A percentile compares a stretch with the other conserved stretches of the same genome.
These are phyloP conservation scores for Gymnopilus dilepis DNA, from an alignment of 768 basidiomycete species.

Conservation along the genomic window DNA sequence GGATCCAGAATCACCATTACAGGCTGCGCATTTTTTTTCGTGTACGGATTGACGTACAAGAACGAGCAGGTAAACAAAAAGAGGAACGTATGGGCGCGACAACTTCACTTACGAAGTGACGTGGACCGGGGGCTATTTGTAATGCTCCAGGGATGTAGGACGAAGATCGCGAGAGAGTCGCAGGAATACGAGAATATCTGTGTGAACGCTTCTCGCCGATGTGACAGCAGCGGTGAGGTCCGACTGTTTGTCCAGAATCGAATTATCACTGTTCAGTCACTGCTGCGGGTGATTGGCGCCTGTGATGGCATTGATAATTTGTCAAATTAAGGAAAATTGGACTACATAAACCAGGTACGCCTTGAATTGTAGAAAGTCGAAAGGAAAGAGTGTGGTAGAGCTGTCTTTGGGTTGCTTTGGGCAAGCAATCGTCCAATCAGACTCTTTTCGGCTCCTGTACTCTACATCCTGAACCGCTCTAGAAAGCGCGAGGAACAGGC, in stretches of 20 bases:
- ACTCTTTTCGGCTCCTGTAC: no score
- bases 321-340: background rate
- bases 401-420: no score
- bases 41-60: background rate
- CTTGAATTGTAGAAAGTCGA: no score
- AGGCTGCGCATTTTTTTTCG: background rate
- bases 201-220: background rate
- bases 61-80: background rate
- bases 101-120: background rate
- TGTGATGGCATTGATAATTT: constrained; percentile 6
- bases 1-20: background rate
- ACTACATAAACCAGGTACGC: background rate
- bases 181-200: constrained; percentile 1
- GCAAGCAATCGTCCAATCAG: no score
- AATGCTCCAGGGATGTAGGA: background rate
- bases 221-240: background rate
- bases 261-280: background rate
- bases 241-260: background rate
- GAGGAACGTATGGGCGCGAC: background rate
- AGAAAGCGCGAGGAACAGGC: no score
- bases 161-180: constrained; percentile 11
- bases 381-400: no score
- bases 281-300: constrained; percentile 20
- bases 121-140: constrained; percentile 4
- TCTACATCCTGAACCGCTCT: no score